Base-by-base conservation (phyloP, 306 rosid genomes). In the Quercus alba region DNA sequence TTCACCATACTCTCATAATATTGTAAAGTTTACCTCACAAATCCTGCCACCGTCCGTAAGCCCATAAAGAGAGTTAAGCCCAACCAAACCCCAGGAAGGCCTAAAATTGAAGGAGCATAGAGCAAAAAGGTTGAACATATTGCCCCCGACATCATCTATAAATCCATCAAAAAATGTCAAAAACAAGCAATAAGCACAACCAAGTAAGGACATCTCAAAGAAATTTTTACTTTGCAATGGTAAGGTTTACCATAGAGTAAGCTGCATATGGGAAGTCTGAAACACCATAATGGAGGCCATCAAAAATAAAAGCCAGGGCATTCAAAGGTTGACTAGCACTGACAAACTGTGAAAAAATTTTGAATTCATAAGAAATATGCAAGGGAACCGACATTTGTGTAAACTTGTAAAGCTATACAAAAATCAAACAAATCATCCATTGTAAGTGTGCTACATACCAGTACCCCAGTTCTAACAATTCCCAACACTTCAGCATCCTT, bases 211-310 rank as follows among this genome's bases (percentile, higher is more conserved):
- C 64, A 73, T 70, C 30, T 55, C 31, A 64, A 58, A 57, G 44
- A 77, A 61, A 26, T 71, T 80, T 61, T 26, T 7, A 55, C 62
- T 63, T 23, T 68, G n/a, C 12, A 66, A 74, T 56, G 77, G 74
- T 74, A 73, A 73, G 74, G 67, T 90, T 76, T 89, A 95, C 99
- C 99, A 95, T 95, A 56, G 99, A 90, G 77, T 28, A 75, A 75
- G 98, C 99, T 56, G 97, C 97, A 89, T 95, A 93, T 75, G 81
- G 89, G 72, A 93, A 95, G 91, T 95, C 98, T 76, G 97, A 94
- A 86, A 89, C 89, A 56, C 98, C 98, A 74, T 76, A 94, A 77
- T 94, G 98, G 80, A 94, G 97, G 66, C 98, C 98, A 69, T 94
- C 97, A 71, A 94, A 92, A 80, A 91, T 84, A 84, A 89, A 94